Evolutionary conservation across 2,329 filamentous ascomycete genomes (phyloP), one percentile per base, ranked within the genome.

Genomic region (Shiraia sp.): DNA sequence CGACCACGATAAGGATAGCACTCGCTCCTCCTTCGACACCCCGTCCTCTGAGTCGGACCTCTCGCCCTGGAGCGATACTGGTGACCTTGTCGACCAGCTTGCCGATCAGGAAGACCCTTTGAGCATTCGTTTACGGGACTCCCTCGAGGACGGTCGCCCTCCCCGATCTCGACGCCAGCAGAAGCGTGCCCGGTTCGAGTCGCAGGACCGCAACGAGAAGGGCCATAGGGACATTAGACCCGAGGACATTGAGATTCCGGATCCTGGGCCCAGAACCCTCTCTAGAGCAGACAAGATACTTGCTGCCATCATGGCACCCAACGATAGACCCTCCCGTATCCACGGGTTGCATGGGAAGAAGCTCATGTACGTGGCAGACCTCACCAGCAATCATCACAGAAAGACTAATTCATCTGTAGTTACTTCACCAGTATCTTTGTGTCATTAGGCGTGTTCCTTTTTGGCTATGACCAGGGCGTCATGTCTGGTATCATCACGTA

Each of bases 301-400:
- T 60, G 88, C 87, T 57, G 72, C 78, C 76, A 86, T 95, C 80
- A 96, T 99, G 91, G 84, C 90, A 48, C 80, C 81, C 56, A 84
- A 85, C 67, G 84, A 88, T 69, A 72, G 77, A 38, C 76, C 76
- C 53, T 80, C 84, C 66, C 84, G 87, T 67, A 86, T 90, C 63
- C 88, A 93, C 75, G 93, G 93, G 78, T 81, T 99, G 59, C 95
- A 95, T 62, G 93, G 93, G 75, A 96, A 95, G 78, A 85, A 92
- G 72, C 79, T 99, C 64, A 81, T 99, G 86, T 96, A 81, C 61
- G 82, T 70, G 26, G 13, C 22, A 37, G 15, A 3, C 10, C 26
- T 29, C 7, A 32, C 15, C 6, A 8, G 10, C 16, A 14, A 2
- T 4, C 3, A 9, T 27, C 14, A 4, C 12, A 12, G 19, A 15